These are phyloP conservation scores for Botryosphaeria agaves DNA, from an alignment of 2,329 filamentous ascomycete species.

Conservation along the genomic window DNA sequence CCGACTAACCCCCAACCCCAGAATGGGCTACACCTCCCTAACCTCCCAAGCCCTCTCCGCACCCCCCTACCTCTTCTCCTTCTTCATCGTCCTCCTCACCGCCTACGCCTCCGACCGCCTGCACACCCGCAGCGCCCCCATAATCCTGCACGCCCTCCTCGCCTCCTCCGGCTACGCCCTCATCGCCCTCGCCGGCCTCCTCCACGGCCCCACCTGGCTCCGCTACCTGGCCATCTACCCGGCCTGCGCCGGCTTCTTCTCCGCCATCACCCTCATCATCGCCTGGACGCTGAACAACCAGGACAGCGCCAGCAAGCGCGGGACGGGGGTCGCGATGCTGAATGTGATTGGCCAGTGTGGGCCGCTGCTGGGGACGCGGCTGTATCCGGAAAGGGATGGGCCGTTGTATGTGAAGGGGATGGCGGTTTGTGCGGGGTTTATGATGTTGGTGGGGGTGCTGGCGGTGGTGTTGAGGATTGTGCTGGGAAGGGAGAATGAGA, in stretches of 20 bases:
- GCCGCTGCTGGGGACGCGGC: slow-evolving; percentile 38
- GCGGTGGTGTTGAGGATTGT: slow-evolving; percentile 23
- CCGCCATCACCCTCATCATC: slow-evolving; percentile 66
- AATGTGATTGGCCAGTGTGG: slow-evolving; percentile 72
- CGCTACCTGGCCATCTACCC: slow-evolving; percentile 67
- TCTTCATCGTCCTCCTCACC: slow-evolving; percentile 52
- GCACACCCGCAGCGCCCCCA: slow-evolving; percentile 43
- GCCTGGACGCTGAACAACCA: slow-evolving; percentile 87
- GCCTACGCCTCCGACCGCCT: slow-evolving; percentile 54
- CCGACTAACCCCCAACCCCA: slow-evolving; percentile 7
- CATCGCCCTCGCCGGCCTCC: slow-evolving; percentile 41
- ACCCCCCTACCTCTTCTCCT: slow-evolving; percentile 65
- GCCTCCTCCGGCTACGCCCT: slow-evolving; percentile 44
- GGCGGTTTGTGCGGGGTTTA: slow-evolving; percentile 31
- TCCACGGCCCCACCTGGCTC: slow-evolving; percentile 23
- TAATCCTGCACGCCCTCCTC: slow-evolving; percentile 51
- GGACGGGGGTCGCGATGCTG: slow-evolving; percentile 61
- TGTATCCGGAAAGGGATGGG: slow-evolving; percentile 34
- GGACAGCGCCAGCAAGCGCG: slow-evolving; percentile 47
- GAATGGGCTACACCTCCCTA: slow-evolving; percentile 53
- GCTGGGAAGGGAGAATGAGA: slow-evolving; percentile 16
- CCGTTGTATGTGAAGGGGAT: slow-evolving; percentile 33
- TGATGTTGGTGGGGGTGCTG: slow-evolving; percentile 28
- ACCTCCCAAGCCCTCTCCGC: slow-evolving; percentile 62
- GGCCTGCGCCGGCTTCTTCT: slow-evolving; percentile 66